phyloP scores from a whole-genome alignment of 2,329 filamentous ascomycete species.

The Geosmithia morbida region DNA sequence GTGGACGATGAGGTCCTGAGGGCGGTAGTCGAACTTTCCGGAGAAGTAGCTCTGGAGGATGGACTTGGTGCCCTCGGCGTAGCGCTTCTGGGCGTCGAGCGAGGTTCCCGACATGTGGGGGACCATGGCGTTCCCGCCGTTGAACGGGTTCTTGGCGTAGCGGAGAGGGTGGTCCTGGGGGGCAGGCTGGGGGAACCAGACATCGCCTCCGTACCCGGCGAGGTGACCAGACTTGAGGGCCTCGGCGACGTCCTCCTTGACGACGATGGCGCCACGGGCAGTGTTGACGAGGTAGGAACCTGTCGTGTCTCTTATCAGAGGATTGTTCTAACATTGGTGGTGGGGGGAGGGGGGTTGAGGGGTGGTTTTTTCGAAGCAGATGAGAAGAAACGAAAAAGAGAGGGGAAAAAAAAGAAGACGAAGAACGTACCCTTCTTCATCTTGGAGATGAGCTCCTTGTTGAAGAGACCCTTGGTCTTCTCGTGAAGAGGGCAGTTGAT shows the following conservation, averaged over 20 bases:
- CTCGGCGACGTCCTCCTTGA: conserved; percentile 96
- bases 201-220: conserved; percentile 75
- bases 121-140: conserved; percentile 96
- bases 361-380: too few species aligned
- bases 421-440: conserved; percentile 75
- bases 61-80: conserved; percentile 73
- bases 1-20: conserved; percentile 82
- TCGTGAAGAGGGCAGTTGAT: conserved; percentile 99
- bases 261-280: conserved; percentile 93
- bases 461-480: conserved; percentile 92
- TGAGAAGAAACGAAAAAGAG: too few species aligned
- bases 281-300: conserved; percentile 97
- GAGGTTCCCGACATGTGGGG: conserved; percentile 98
- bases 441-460: conserved; percentile 96
- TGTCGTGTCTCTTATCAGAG: too few species aligned
- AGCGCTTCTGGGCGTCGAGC: conserved; percentile 92
- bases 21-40: conserved; percentile 75
- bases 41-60: conserved; percentile 87
- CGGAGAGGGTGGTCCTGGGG: conserved; percentile 87
- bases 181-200: conserved; percentile 97
- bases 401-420: neutral
- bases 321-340: too few species aligned
- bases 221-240: conserved; percentile 87
- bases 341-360: neutral
- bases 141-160: conserved; percentile 85